Evolutionary conservation across 371 early-diverging fungal species (phyloP).

Genomic region (Paraphysoderma sedebokerense): DNA sequence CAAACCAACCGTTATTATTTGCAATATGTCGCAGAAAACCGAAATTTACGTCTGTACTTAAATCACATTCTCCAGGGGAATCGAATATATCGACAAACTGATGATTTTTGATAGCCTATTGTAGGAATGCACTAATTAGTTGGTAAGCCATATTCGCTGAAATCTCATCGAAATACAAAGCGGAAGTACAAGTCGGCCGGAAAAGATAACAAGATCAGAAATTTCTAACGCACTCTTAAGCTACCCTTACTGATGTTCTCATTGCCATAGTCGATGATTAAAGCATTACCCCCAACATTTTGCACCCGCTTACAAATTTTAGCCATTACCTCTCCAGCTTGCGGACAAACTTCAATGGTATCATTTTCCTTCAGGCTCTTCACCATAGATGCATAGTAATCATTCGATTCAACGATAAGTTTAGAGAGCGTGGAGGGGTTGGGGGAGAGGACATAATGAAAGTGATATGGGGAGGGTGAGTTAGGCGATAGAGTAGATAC

Average conservation of each 20-base stretch:
- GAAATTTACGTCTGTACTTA: slow-evolving; percentile 90
- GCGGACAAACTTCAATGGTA: slow-evolving; percentile 69
- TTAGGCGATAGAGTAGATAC: too few relatives aligned
- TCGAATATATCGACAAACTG: slow-evolving; percentile 55
- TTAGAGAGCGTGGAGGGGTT: slow-evolving; percentile 45
- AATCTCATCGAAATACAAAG: not conserved
- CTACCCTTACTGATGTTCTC: slow-evolving; percentile 57
- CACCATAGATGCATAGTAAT: not conserved
- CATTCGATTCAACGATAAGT: slow-evolving; percentile 14
- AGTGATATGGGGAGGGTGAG: slow-evolving; percentile 55
- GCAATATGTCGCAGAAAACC: slow-evolving; percentile 26
- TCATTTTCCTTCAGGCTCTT: slow-evolving; percentile 36
- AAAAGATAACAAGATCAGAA: slow-evolving; percentile 1
- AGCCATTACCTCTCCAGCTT: slow-evolving; percentile 37
- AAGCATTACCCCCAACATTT: slow-evolving; percentile 46
- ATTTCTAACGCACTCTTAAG: slow-evolving; percentile 41
- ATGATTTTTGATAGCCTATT: slow-evolving; percentile 70
- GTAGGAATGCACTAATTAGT: not conserved
- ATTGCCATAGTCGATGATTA: slow-evolving; percentile 83
- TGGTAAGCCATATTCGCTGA: not conserved
- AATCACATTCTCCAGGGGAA: slow-evolving; percentile 68
- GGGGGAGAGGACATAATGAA: slow-evolving; percentile 57
- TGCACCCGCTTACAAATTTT: slow-evolving; percentile 44
- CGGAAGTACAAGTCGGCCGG: not conserved
- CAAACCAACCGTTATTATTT: not conserved